A percentile compares a stretch with the other conserved stretches of the same genome.
Conservation (phyloP, 148 eudicot species). For the Rhododendron williamsianum region DNA sequence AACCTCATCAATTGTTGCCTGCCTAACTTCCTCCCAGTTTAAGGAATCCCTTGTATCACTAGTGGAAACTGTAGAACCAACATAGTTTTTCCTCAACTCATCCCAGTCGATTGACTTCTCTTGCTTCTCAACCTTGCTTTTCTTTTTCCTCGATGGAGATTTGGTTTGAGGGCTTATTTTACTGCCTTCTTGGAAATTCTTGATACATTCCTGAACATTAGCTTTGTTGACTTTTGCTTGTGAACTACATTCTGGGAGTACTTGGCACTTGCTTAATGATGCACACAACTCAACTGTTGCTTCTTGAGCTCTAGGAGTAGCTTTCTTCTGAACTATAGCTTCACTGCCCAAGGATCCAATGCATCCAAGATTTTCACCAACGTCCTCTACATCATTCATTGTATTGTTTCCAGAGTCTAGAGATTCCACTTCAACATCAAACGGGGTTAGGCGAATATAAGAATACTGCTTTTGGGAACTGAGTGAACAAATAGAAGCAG, state of each 20-base stretch:
- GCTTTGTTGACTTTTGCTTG: constrained; percentile 3
- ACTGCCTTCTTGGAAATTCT: background rate
- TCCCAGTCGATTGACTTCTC: constrained; percentile 70
- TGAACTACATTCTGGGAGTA: background rate
- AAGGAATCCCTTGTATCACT: constrained; percentile 61
- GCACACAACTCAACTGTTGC: background rate
- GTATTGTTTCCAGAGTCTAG: background rate
- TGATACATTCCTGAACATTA: background rate
- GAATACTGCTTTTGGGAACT: background rate
- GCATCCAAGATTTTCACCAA: background rate
- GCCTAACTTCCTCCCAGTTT: constrained; percentile 81
- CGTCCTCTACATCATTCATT: constrained; percentile 1
- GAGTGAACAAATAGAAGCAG: background rate
- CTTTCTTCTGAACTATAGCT: background rate
- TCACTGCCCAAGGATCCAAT: background rate
- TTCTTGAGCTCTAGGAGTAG: constrained; percentile 9
- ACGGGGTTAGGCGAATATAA: background rate
- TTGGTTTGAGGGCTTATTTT: background rate
- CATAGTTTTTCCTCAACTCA: constrained; percentile 47
- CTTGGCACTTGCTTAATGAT: constrained; percentile 8
- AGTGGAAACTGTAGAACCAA: constrained; percentile 35
- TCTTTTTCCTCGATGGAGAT: constrained; percentile 33
- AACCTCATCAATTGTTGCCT: constrained; percentile 65
- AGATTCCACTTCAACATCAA: constrained; percentile 6
- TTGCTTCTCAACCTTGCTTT: constrained; percentile 34